A percentile compares a stretch with the other conserved stretches of the same genome.
Evolutionary conservation across 192 early-diverging fungal genomes (phyloP).

Genomic region (Coemansia sp.): DNA sequence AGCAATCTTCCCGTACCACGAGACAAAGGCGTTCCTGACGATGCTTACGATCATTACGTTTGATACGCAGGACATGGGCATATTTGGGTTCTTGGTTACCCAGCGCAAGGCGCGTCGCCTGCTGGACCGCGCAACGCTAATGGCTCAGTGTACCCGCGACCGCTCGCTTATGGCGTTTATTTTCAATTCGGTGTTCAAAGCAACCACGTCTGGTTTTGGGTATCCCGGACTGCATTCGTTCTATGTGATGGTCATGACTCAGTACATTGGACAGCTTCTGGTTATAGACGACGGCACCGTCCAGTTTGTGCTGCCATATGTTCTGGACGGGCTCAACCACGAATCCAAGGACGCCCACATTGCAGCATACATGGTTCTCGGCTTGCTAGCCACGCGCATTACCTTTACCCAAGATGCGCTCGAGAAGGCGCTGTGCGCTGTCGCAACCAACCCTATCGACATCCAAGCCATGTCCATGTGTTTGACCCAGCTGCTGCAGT

Average conservation of each 20-base stretch:
- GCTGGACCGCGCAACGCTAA: slow-evolving; percentile 69
- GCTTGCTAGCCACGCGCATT: slow-evolving; percentile 36
- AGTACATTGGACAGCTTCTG: slow-evolving; percentile 39
- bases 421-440: slow-evolving; percentile 30
- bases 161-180: slow-evolving; percentile 76
- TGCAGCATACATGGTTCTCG: slow-evolving; percentile 49
- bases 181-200: slow-evolving; percentile 63
- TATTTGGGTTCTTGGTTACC: slow-evolving; percentile 46
- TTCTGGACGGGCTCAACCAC: slow-evolving; percentile 34
- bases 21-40: slow-evolving; percentile 83
- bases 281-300: slow-evolving; percentile 24
- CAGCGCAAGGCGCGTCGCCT: slow-evolving; percentile 58
- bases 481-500: slow-evolving; percentile 46
- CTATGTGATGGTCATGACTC: slow-evolving; percentile 42
- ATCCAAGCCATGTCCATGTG: slow-evolving; percentile 37
- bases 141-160: slow-evolving; percentile 71
- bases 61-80: slow-evolving; percentile 53
- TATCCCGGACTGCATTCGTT: slow-evolving; percentile 46
- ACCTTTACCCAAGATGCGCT: slow-evolving; percentile 34
- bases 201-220: slow-evolving; percentile 22
- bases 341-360: slow-evolving; percentile 33
- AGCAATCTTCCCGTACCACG: slow-evolving; percentile 91
- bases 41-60: slow-evolving; percentile 78
- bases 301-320: slow-evolving; percentile 48
- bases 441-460: slow-evolving; percentile 27